Evolutionary conservation across 2,329 filamentous ascomycete species (phyloP).

Genomic region (Colletotrichum cuscutae): DNA sequence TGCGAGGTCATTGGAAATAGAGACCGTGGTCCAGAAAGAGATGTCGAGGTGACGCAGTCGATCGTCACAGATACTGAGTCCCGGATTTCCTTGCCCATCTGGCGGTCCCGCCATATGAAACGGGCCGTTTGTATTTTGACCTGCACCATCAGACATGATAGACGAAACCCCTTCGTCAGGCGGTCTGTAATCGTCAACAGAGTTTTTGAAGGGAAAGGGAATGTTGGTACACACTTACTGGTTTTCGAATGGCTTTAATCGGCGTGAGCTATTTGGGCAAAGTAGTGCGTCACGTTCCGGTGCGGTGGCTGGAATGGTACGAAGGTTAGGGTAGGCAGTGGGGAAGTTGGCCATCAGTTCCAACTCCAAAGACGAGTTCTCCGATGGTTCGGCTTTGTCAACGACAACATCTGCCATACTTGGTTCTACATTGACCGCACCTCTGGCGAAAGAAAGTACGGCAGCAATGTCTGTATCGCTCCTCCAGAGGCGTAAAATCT

Average conservation of each 20-base stretch:
- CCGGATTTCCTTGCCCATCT: too few relatives aligned
- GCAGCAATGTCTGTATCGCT: constrained; percentile 36
- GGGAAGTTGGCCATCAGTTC: constrained; percentile 41
- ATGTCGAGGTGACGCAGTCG: constrained; percentile 43
- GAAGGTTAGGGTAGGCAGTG: constrained; percentile 36
- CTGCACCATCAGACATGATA: neutral
- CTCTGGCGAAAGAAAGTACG: constrained; percentile 38
- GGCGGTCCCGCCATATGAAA: too few relatives aligned
- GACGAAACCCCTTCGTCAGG: neutral
- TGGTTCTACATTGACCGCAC: neutral
- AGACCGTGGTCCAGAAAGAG: constrained; percentile 47
- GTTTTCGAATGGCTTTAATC: constrained; percentile 21
- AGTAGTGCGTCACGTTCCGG: constrained; percentile 7
- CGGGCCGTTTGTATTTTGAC: too few relatives aligned
- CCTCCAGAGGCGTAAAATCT: constrained; percentile 38
- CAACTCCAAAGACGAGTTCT: constrained; percentile 32
- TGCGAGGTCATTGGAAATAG: constrained; percentile 43
- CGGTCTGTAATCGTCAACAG: too few relatives aligned
- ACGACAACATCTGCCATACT: neutral
- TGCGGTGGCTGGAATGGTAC: neutral
- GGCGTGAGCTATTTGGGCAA: neutral
- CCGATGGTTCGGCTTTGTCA: neutral
- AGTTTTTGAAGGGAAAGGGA: too few relatives aligned
- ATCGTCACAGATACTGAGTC: constrained; percentile 36
- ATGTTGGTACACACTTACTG: constrained; percentile 19